Evolutionary conservation across 768 basidiomycete species (phyloP).

Genomic region (Naganishia friedmannii): DNA sequence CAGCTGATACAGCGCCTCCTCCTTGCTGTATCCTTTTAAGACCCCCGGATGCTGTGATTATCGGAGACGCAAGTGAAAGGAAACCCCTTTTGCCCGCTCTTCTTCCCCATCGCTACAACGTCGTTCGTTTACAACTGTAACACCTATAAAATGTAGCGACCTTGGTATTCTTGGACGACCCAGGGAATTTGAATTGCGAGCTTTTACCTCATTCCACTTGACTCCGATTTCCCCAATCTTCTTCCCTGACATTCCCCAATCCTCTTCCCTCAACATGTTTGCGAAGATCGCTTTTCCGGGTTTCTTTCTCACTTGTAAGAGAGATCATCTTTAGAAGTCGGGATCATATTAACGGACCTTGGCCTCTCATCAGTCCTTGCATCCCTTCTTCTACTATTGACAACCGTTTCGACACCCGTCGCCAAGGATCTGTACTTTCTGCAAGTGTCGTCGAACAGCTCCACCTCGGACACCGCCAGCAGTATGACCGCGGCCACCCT

Average conservation of each 20-base stretch:
- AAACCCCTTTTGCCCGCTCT: too few relatives aligned
- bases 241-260: not conserved
- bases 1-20: too few relatives aligned
- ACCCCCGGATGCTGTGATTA: too few relatives aligned
- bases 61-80: too few relatives aligned
- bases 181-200: too few relatives aligned
- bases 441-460: constrained; percentile 47
- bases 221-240: not conserved
- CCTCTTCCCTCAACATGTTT: constrained; percentile 4
- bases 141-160: too few relatives aligned
- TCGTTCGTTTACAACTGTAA: too few relatives aligned
- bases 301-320: constrained; percentile 19
- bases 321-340: not conserved
- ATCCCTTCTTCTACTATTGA: constrained; percentile 72
- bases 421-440: constrained; percentile 65
- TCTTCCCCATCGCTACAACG: too few relatives aligned
- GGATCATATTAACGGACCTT: not conserved
- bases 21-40: too few relatives aligned
- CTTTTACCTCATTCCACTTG: too few relatives aligned
- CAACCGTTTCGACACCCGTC: constrained; percentile 72
- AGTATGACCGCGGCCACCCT: not conserved
- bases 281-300: constrained; percentile 25
- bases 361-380: constrained; percentile 53
- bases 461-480: not conserved
- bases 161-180: too few relatives aligned